Base-by-base conservation (phyloP, 2,329 filamentous ascomycete genomes). In the Sphaerulina vaccinii region DNA sequence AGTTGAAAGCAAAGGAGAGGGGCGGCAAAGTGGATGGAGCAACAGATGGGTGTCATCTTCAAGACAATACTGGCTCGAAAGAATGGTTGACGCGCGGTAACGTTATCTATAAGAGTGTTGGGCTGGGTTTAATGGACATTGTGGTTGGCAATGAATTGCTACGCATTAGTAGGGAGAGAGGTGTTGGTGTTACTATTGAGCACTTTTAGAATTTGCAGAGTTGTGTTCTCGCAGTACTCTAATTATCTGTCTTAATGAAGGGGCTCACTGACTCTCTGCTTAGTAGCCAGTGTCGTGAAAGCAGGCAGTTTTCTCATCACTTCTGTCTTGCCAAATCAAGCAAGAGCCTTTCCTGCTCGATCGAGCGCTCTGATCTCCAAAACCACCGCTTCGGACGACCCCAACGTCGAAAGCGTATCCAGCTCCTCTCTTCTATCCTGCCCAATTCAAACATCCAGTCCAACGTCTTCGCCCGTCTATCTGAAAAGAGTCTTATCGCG, bases 91-190 rank as follows among this genome's bases (percentile, higher is more conserved):
- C 79, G 54, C 74, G 72, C 40, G 85, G 84, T 0, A 84, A 86
- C 64, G 79, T 87, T 0, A 80, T 88, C 27, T 87, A 84, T 64
- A 87, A 88, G 75, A 81, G 81, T 58, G 83, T 87, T 2, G 85
- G 85, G 0, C 66, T 87, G 49, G 84, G 83, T 0, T 65, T 87
- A 54, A 87, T 86, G 82, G 85, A 87, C 70, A 70, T 87, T 29
- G 79, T 83, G 2, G 80, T 85, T 5, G 84, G 82, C 0, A 72
- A 73, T 22, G 78, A 83, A 60, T 60, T 87, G 51, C 73, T 86
- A 5, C 65, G 71, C 21, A 65, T 85, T 62, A 83, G 82, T 9
- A 75, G 77, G 55, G 73, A 75, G 52, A 76, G 74, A 54, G 75
- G 75, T 1, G 65, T 86, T 24, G 84, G 84, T 27, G 78, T 70